These are phyloP conservation scores for Colletotrichum viniferum DNA, from an alignment of 2,329 filamentous ascomycete genomes.

Conservation along the genomic window DNA sequence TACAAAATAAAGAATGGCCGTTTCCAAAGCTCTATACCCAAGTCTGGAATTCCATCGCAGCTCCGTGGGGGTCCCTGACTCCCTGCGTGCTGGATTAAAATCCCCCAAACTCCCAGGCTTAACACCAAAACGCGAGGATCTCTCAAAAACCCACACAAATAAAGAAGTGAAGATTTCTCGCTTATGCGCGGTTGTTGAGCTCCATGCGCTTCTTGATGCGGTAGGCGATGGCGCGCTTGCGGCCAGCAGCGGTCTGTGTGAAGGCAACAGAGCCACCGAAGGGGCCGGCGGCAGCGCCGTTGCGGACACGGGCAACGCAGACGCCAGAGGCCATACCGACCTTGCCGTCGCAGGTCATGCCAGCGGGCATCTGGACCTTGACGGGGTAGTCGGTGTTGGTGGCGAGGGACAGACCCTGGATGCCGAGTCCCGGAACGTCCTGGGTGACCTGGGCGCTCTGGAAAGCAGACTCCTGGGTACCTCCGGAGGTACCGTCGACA, in stretches of 20 bases:
- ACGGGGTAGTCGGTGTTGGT: slow-evolving; percentile 69
- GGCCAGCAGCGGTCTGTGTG: slow-evolving; percentile 60
- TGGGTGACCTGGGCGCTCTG: slow-evolving; percentile 60
- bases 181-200: slow-evolving; percentile 27
- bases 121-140: background rate
- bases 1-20: slow-evolving; percentile 12
- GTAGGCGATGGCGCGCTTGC: slow-evolving; percentile 67
- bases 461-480: slow-evolving; percentile 65
- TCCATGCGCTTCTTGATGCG: slow-evolving; percentile 42
- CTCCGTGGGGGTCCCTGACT: slow-evolving; percentile 16
- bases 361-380: slow-evolving; percentile 68
- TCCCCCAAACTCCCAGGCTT: slow-evolving; percentile 11
- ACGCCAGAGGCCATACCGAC: slow-evolving; percentile 65
- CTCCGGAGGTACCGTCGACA: slow-evolving; percentile 67
- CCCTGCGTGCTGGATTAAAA: background rate
- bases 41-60: background rate
- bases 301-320: slow-evolving; percentile 69
- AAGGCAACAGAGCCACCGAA: slow-evolving; percentile 72
- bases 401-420: slow-evolving; percentile 62
- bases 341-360: slow-evolving; percentile 68
- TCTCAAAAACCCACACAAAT: background rate
- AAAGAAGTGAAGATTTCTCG: background rate
- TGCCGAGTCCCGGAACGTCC: slow-evolving; percentile 62
- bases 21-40: slow-evolving; percentile 21
- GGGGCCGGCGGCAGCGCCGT: slow-evolving; percentile 64